A percentile compares a stretch with the other conserved stretches of the same genome.
These are phyloP conservation scores for Plasmodium falciparum DNA, from an alignment of 169 alveolate genomes.

Conservation along the genomic window DNA sequence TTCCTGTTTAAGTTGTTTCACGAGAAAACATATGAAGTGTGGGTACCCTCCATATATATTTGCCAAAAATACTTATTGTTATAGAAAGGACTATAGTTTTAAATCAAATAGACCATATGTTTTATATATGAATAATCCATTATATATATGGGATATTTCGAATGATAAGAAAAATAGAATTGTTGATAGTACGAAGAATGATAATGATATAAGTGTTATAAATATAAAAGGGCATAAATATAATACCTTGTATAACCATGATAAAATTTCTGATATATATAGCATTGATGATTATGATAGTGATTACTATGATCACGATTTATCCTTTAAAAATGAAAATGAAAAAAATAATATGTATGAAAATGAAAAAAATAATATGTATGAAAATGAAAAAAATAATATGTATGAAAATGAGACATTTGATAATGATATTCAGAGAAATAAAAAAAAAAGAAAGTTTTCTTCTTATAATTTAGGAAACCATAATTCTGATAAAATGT, in stretches of 20 bases:
- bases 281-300: not conserved
- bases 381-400: too few species aligned
- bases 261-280: slow-evolving; percentile 5
- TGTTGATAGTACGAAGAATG: not conserved
- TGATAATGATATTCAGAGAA: not conserved
- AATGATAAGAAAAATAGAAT: not conserved
- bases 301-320: slow-evolving; percentile 2
- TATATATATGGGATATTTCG: slow-evolving; percentile 34
- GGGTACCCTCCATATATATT: slow-evolving; percentile 58
- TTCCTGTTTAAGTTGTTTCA: slow-evolving; percentile 51
- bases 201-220: slow-evolving; percentile 8
- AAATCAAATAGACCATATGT: slow-evolving; percentile 5
- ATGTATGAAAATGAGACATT: not conserved
- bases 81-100: slow-evolving; percentile 32
- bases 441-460: slow-evolving; percentile 13
- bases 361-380: too few species aligned
- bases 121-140: slow-evolving; percentile 46
- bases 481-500: not conserved
- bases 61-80: slow-evolving; percentile 14
- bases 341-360: slow-evolving; percentile 1
- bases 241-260: slow-evolving; percentile 4
- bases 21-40: slow-evolving; percentile 46
- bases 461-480: not conserved
- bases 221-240: not conserved
- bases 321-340: not conserved